Evolutionary conservation across 2,329 filamentous ascomycete species (phyloP).

Genomic region (Fusarium sp.): DNA sequence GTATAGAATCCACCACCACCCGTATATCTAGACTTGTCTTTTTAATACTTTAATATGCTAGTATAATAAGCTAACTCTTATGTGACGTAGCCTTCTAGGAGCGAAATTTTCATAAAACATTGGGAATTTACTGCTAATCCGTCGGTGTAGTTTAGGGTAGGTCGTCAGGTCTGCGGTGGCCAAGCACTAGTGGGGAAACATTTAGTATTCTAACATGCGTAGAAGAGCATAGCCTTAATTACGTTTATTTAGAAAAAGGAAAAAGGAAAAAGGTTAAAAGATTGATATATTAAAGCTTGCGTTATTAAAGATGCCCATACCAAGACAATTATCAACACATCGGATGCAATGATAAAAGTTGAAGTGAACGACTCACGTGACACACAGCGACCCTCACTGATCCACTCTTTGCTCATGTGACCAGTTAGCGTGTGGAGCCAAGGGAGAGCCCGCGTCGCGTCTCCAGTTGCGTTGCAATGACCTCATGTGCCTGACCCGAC

Average conservation of each 20-base stretch:
- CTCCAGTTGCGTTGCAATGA: background rate
- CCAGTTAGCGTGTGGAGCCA: background rate
- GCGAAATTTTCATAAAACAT: background rate
- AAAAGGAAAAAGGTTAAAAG: background rate
- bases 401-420: background rate
- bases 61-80: background rate
- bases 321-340: background rate
- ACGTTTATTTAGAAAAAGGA: background rate
- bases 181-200: background rate
- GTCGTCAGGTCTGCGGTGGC: background rate
- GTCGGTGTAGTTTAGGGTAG: background rate
- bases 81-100: background rate
- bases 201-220: background rate
- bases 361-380: background rate
- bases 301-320: background rate
- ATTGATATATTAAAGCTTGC: background rate
- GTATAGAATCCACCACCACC: background rate
- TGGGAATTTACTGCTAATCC: background rate
- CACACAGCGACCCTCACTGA: background rate
- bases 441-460: background rate
- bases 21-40: background rate
- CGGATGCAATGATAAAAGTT: background rate
- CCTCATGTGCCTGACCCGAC: background rate
- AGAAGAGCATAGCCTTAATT: background rate
- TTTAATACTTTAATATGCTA: background rate